Conservation (phyloP, 139 green algal genomes). For the Micractinium conductrix region DNA sequence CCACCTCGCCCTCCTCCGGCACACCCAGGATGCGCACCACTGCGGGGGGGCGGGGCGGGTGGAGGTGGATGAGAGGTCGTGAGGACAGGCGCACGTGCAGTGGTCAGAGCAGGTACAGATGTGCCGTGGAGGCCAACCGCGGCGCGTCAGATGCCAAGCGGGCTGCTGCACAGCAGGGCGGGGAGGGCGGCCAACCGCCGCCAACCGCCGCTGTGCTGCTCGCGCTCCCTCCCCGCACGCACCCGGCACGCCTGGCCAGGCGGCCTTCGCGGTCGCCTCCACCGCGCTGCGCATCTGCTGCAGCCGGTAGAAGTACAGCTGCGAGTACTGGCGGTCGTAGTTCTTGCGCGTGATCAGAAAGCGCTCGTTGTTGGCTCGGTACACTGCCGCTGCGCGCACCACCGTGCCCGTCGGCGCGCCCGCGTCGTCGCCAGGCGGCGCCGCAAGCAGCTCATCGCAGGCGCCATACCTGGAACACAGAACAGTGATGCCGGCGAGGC, state of each 20-base stretch:
- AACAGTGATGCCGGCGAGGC: neutral
- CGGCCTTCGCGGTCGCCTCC: conserved; percentile 36
- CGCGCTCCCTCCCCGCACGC: neutral
- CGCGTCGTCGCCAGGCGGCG: neutral
- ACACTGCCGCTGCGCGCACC: neutral
- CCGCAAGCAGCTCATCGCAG: conserved; percentile 43
- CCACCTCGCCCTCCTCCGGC: conserved; percentile 75
- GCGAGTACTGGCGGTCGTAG: conserved; percentile 90
- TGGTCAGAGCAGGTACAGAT: neutral
- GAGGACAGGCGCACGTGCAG: no score
- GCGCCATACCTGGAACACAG: no score
- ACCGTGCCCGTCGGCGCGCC: neutral
- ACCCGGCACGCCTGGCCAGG: conserved; percentile 80
- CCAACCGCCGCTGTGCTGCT: no score
- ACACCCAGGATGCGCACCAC: conserved; percentile 82
- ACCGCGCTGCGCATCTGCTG: conserved; percentile 64
- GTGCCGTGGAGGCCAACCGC: neutral
- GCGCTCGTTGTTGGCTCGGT: conserved; percentile 31
- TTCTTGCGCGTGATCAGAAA: conserved; percentile 60
- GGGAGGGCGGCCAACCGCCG: neutral
- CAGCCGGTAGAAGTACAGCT: conserved; percentile 93
- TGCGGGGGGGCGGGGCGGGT: conserved; percentile 36
- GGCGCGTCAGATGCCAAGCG: neutral
- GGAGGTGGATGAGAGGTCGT: neutral
- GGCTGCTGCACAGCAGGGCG: neutral